Conservation (phyloP, 1,139 yeast species). For the Nakaseomyces kungkrabaensis region DNA sequence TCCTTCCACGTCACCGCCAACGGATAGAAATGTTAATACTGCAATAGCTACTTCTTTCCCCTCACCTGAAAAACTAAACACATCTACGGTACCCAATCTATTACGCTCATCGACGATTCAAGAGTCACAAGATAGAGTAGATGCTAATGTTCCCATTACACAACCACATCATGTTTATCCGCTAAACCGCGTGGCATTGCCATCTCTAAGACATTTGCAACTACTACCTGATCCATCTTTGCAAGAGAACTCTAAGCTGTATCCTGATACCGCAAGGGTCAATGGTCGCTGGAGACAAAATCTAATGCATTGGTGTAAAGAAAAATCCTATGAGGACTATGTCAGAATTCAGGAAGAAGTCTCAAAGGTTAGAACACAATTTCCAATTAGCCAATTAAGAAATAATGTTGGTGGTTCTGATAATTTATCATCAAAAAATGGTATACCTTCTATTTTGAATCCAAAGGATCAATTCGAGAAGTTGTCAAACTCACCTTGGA, state of each 20-base stretch:
- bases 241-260: conserved; percentile 24
- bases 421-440: conserved; percentile 5
- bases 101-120: conserved; percentile 1
- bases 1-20: conserved; percentile 15
- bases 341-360: conserved; percentile 20
- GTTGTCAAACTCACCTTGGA: conserved; percentile 13
- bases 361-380: conserved; percentile 10
- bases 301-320: conserved; percentile 27
- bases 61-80: background rate
- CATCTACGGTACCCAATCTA: background rate
- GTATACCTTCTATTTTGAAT: conserved; percentile 20
- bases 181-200: conserved; percentile 12
- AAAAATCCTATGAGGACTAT: conserved; percentile 25
- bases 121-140: background rate
- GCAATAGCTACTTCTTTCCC: background rate
- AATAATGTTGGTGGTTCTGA: background rate
- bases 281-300: conserved; percentile 27
- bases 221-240: conserved; percentile 24
- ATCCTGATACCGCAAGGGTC: conserved; percentile 28
- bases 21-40: background rate
- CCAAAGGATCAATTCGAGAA: conserved; percentile 21
- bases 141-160: conserved; percentile 1
- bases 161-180: conserved; percentile 1
- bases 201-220: conserved; percentile 26
- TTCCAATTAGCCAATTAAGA: conserved; percentile 2